Base-by-base conservation (phyloP, 768 basidiomycete species). In the Royoungia palumana region DNA sequence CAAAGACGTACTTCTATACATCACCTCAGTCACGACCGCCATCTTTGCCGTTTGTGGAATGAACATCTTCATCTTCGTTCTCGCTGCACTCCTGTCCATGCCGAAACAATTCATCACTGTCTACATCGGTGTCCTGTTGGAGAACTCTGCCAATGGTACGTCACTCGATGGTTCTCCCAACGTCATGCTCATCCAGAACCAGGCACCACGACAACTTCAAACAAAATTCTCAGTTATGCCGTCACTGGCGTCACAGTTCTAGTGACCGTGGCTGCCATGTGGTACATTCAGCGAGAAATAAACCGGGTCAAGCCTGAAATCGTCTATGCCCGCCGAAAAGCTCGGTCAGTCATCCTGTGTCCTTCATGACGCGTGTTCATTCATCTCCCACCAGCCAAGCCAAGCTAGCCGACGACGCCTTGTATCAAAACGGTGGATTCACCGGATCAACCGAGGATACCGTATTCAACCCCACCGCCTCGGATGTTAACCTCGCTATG, bases 61-160 rank as follows among this genome's bases (percentile, higher is more conserved):
- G 86, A 72, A 74, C 49, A 84, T 94, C 54, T 70, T 82, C 58
- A 75, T 82, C 24, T 96, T 94, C 67, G 72, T 80, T 43, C 51
- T 89, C 7, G 92, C 94, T 20, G 87, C 92, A 5, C 69, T 93
- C 56, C 71, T 94, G 16, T 89, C 90, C 17, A 68, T 92, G 62
- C 93, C 93, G 7, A 94, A 94, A 62, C 93, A 96, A 65, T 85
- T 96, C 58, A 79, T 92, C 56, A 89, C 87, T 8, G 94, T 96
- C 12, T 96, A 96, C 61, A 77, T 94, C 14, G 93, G 93, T 30
- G 90, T 89, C 25, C 73, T 88, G 24, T 65, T 90, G n/a, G 80
- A 86, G 54, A 70, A 21, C 20, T 20, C 78, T 20, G 72, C 76
- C 4, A 66, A 57, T 6, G 69, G 65, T 62, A 41, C 27, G 53